Conservation (phyloP, 345 rosid species). For the Eucalyptus sp. region DNA sequence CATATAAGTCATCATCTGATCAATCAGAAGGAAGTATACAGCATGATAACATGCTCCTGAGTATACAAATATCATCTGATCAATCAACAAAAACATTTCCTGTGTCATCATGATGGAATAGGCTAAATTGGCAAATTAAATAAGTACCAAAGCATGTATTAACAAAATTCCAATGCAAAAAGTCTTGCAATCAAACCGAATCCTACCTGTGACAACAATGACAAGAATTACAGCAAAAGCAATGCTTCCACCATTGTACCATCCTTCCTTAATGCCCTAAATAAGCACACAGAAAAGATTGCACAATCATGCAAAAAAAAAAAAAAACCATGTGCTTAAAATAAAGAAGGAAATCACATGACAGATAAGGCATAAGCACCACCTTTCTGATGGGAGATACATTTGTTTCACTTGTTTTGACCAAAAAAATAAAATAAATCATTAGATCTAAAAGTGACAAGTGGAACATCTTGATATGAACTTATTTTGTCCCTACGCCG, state of each 20-base stretch:
- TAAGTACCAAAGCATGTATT: background rate
- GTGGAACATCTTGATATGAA: background rate
- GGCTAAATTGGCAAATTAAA: background rate
- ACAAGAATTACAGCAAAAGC: constrained; percentile 89
- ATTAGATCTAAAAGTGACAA: background rate
- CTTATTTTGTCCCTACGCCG: background rate
- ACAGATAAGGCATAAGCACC: background rate
- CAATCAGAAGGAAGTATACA: background rate
- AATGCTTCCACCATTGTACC: constrained; percentile 98
- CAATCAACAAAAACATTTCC: background rate
- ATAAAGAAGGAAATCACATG: background rate
- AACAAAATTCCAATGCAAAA: background rate
- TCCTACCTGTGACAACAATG: constrained; percentile 81
- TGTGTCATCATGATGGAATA: fast-evolving
- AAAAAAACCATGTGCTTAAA: background rate
- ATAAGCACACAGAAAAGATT: background rate
- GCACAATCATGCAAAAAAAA: background rate
- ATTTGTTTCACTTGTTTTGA: background rate
- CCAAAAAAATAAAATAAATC: fast-evolving
- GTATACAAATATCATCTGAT: background rate
- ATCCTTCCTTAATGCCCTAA: constrained; percentile 78
- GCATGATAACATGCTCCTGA: background rate
- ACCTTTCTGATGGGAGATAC: background rate
- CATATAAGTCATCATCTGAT: background rate
- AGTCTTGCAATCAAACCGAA: background rate